Percentiles rank a stretch among this genome's conserved stretches.
Conservation (phyloP, 83 land plant species). For the Diphasiastrum complanatum region DNA sequence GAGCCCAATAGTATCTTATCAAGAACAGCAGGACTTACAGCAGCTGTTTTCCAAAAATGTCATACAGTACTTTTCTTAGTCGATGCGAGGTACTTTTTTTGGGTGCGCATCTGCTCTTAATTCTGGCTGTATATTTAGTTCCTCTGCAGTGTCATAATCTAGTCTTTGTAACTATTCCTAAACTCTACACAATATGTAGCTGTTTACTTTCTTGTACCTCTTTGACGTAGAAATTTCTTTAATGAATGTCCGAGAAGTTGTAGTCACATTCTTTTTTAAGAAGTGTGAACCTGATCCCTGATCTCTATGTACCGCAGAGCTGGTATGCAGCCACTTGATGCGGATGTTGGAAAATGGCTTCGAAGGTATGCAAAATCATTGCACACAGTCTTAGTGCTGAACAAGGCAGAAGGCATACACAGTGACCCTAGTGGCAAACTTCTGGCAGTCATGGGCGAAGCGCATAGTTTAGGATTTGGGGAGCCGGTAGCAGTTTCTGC, state of each 20-base stretch:
- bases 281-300: neutral
- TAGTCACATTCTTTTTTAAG: no score
- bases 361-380: conserved; percentile 68
- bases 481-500: conserved; percentile 90
- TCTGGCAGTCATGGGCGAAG: conserved; percentile 57
- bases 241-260: no score
- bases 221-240: no score
- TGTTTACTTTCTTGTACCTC: no score
- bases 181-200: no score
- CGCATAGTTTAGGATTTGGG: conserved; percentile 78
- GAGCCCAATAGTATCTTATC: conserved; percentile 65
- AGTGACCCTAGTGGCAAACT: conserved; percentile 47
- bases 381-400: conserved; percentile 59
- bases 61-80: conserved; percentile 80
- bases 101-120: neutral
- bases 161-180: no score
- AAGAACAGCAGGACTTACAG: conserved; percentile 78
- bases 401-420: conserved; percentile 72
- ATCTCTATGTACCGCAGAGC: conserved; percentile 35
- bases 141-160: no score
- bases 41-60: conserved; percentile 51
- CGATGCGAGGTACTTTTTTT: conserved; percentile 67
- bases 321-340: conserved; percentile 82
- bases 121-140: neutral
- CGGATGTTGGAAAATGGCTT: conserved; percentile 87